Percentiles rank a stretch among this genome's conserved stretches.
Conservation (phyloP, 441 rosid genomes). For the Manihot esculenta region DNA sequence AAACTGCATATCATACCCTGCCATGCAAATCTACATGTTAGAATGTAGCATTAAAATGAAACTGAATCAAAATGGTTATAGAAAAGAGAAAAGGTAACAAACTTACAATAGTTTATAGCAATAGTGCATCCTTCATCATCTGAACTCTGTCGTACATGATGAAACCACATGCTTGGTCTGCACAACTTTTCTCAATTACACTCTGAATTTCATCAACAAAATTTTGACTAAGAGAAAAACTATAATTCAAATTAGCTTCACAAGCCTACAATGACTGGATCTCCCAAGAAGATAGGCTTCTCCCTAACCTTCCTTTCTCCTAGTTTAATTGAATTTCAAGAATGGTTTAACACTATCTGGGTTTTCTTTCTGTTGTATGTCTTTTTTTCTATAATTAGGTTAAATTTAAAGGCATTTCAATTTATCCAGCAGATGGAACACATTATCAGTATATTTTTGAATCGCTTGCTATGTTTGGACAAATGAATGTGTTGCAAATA, state of each 20-base stretch:
- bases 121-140: slow-evolving; percentile 66
- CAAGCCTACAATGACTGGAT: background rate
- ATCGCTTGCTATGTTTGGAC: background rate
- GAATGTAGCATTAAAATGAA: background rate
- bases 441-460: background rate
- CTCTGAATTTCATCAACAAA: background rate
- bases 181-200: slow-evolving; percentile 24
- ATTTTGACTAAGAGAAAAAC: background rate
- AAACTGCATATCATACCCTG: slow-evolving; percentile 98
- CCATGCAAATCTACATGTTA: slow-evolving; percentile 22
- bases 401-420: background rate
- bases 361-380: background rate
- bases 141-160: slow-evolving; percentile 81
- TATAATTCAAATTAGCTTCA: background rate
- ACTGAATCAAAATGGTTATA: slow-evolving; percentile 7
- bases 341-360: background rate
- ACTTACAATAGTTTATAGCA: slow-evolving; percentile 86
- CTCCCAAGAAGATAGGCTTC: background rate
- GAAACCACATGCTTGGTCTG: slow-evolving; percentile 99
- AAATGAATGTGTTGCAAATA: background rate
- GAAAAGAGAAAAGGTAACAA: slow-evolving; percentile 6
- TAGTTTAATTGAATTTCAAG: background rate
- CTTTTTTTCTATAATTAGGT: background rate
- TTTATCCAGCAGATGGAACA: background rate
- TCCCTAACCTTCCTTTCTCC: background rate